Base-by-base conservation (phyloP, 163 green algal genomes). In the Smithsoniella earleae region DNA sequence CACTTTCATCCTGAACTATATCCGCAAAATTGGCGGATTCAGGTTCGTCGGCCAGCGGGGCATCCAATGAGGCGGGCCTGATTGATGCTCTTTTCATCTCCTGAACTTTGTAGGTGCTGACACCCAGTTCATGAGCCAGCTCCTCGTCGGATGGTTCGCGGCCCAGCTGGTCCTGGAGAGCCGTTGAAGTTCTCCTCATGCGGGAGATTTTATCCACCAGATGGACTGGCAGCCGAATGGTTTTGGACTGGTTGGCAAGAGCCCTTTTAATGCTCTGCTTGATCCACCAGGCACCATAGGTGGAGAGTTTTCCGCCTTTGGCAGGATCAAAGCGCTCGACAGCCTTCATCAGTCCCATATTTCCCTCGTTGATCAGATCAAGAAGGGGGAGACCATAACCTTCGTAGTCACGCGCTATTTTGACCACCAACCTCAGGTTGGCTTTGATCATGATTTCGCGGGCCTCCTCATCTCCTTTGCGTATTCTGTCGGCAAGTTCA, bases 271-370 rank as follows among this genome's bases (percentile, higher is more conserved):
- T 74, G 1, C 78, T 80, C 88, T 98, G 93, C 2, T 91, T 80
- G 76, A 98, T 96, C 93, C 93, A 98, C 94, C 91, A 98, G 75
- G 95, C 86, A 16, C 89, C 93, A 73, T 98, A 98, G 2, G 93
- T 98, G 58, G 82, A 91, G 77, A 98, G 96, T 77, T 95, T 93
- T 85, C 92, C 97, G 44, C 93, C 93, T 66, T 90, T 92, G 73
- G 30, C 73, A 8, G 82, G 75, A 62, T 98, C 90, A 80, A 96
- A 98, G 77, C 93, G 95, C 78, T 97, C 91, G 36, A 94, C 83
- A 46, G 82, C 88, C 64, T 82, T 78, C 37, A 90, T 73, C 31
- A 98, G 81, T 0, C 93, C 93, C n/a, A 86, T 75, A 66, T 90
- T 86, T 69, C 93, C 94, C 78, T 96, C 92, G 3, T 84, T 74